phyloP scores from a whole-genome alignment of 176 grass and related monocot genomes.

The Aegilops umbellulata region DNA sequence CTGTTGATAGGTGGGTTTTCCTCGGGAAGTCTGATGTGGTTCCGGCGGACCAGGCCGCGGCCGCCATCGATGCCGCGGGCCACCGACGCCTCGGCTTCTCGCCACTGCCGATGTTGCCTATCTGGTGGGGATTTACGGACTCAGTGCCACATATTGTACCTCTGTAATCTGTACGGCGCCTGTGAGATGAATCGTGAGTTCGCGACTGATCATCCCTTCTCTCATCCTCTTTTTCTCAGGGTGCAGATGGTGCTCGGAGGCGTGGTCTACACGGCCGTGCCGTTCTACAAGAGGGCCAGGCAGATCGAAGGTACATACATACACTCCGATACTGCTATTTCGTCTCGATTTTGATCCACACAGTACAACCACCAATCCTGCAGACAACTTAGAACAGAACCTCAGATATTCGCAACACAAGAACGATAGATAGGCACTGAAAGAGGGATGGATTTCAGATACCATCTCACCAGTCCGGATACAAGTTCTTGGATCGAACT shows the following conservation, averaged over 20 bases:
- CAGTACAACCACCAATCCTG: background rate
- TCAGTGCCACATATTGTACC: background rate
- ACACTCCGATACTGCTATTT: background rate
- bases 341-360: background rate
- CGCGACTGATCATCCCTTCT: background rate
- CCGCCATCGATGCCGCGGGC: background rate
- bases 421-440: background rate
- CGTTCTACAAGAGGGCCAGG: conserved; percentile 51
- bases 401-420: background rate
- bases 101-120: conserved; percentile 46
- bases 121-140: conserved; percentile 22
- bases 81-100: conserved; percentile 24
- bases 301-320: conserved; percentile 40
- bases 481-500: background rate
- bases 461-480: background rate
- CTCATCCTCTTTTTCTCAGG: conserved; percentile 17
- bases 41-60: conserved; percentile 29
- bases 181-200: background rate
- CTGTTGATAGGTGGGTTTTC: conserved; percentile 41
- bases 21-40: conserved; percentile 40
- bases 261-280: conserved; percentile 44
- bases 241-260: conserved; percentile 46
- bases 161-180: background rate
- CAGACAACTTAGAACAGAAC: background rate
- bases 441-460: background rate